Evolutionary conservation across 2,329 filamentous ascomycete species (phyloP).

Genomic region (Talaromyces albobiverticillius): DNA sequence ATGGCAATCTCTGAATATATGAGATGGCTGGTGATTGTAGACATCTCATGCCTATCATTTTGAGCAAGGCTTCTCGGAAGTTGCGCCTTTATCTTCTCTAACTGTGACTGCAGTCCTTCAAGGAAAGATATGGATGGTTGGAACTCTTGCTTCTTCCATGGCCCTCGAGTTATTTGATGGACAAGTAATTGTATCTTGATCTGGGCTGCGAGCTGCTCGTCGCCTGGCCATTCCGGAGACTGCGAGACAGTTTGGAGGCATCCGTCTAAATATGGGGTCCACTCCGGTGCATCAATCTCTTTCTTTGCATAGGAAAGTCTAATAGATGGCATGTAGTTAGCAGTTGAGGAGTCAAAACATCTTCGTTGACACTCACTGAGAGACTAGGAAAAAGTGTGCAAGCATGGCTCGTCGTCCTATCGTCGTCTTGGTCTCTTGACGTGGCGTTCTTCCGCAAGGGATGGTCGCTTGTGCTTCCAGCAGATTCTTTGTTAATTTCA

Average conservation of each 20-base stretch:
- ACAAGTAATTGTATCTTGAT: conserved; percentile 7
- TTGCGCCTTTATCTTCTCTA: conserved; percentile 7
- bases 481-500: neutral
- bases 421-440: neutral
- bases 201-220: conserved; percentile 6
- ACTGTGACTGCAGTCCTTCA: conserved; percentile 2
- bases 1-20: conserved; percentile 6
- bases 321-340: neutral
- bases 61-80: neutral
- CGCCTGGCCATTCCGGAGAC: conserved; percentile 4
- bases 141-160: conserved; percentile 8
- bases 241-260: conserved; percentile 1
- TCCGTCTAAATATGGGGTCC: conserved; percentile 1
- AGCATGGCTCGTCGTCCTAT: conserved; percentile 3
- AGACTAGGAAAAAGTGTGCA: conserved; percentile 8
- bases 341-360: neutral
- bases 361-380: neutral
- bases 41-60: conserved; percentile 1
- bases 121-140: conserved; percentile 1
- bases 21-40: neutral
- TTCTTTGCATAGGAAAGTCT: conserved; percentile 1
- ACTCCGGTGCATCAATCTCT: conserved; percentile 4
- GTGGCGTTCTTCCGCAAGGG: neutral
- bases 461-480: neutral
- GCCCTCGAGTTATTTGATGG: neutral